phyloP scores from a whole-genome alignment of 2,329 filamentous ascomycete species.

The Didymella lethalis region DNA sequence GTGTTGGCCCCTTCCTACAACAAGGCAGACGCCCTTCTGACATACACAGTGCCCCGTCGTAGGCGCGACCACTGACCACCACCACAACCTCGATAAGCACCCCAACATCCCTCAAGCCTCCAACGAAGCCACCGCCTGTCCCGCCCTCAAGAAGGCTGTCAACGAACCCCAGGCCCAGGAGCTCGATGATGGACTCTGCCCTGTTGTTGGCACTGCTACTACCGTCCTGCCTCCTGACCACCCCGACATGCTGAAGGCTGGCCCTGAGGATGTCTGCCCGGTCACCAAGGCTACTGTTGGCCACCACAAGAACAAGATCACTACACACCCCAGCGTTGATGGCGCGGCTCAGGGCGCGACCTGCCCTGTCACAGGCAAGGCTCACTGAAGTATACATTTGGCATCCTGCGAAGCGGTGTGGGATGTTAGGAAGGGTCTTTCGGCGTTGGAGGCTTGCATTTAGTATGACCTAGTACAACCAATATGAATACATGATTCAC shows the following conservation, averaged over 20 bases:
- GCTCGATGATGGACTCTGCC: conserved; percentile 55
- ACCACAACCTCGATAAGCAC: conserved; percentile 55
- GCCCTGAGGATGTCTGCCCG: conserved; percentile 52
- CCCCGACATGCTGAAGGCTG: conserved; percentile 50
- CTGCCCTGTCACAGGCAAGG: conserved; percentile 54
- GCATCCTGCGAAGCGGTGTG: background rate
- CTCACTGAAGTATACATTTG: conserved; percentile 12
- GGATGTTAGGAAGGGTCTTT: background rate
- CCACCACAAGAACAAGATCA: conserved; percentile 55
- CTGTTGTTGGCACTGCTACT: conserved; percentile 55
- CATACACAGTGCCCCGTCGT: conserved; percentile 52
- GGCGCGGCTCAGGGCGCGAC: conserved; percentile 48
- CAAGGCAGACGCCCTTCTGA: background rate
- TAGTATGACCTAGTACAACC: background rate
- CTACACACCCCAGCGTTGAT: conserved; percentile 52
- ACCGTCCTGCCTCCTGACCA: conserved; percentile 55
- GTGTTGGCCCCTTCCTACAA: background rate
- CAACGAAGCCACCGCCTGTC: conserved; percentile 50
- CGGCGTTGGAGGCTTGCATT: conserved; percentile 19
- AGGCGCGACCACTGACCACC: conserved; percentile 56
- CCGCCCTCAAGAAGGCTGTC: conserved; percentile 52
- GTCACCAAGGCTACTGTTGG: conserved; percentile 56
- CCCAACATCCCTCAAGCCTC: conserved; percentile 43
- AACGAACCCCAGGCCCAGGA: conserved; percentile 47
- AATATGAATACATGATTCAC: background rate